Evolutionary conservation across 169 alveolate species (phyloP).

Genomic region (Toxoplasma gondii): DNA sequence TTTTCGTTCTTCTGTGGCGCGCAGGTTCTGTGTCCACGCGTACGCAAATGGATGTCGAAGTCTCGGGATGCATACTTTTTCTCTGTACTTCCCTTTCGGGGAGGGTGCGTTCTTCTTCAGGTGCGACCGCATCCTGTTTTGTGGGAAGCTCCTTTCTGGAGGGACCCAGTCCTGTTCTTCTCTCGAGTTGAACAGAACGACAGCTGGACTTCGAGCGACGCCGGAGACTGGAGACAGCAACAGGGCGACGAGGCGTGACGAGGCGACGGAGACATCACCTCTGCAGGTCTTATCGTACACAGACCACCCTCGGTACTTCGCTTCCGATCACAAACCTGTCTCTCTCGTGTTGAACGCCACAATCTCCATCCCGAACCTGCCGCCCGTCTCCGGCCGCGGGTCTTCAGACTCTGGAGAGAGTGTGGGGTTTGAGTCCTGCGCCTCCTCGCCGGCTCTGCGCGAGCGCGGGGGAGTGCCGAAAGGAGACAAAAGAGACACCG

Average conservation of each 20-base stretch:
- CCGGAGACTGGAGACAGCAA: too few species aligned
- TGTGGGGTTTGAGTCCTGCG: too few species aligned
- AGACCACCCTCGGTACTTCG: constrained; percentile 41
- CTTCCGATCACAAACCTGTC: constrained; percentile 60
- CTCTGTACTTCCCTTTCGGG: background rate
- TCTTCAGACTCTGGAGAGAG: background rate
- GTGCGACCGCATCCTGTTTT: constrained; percentile 56
- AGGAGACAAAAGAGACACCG: background rate
- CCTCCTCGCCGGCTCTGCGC: too few species aligned
- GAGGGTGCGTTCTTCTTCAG: background rate
- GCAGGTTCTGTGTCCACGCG: too few species aligned
- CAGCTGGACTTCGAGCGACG: background rate
- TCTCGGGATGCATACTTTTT: background rate
- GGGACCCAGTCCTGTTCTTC: background rate
- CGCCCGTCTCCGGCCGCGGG: background rate
- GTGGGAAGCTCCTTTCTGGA: constrained; percentile 22
- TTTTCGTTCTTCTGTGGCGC: too few species aligned
- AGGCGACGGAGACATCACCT: background rate
- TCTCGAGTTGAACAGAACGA: background rate
- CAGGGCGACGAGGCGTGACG: background rate
- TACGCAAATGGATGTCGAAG: background rate
- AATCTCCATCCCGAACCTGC: background rate
- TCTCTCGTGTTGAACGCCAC: background rate
- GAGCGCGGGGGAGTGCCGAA: too few species aligned
- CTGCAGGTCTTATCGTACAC: constrained; percentile 30